A percentile compares a stretch with the other conserved stretches of the same genome.
Conservation (phyloP, 2,329 filamentous ascomycete genomes). For the Alternaria dauci region DNA sequence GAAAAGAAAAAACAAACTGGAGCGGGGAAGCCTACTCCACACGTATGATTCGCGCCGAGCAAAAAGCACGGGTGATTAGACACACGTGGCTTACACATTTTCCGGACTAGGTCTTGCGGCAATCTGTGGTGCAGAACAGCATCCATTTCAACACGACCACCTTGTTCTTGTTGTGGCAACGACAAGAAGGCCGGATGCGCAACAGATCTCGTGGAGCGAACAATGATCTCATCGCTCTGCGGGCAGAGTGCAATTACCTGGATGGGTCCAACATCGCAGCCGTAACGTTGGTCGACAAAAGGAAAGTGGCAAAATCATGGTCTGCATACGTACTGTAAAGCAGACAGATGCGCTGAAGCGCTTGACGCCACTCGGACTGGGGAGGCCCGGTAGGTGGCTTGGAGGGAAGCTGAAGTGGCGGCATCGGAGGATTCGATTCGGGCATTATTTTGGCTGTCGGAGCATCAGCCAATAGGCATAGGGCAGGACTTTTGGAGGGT, state of each 20-base stretch:
- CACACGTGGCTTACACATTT: not conserved
- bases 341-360: not conserved
- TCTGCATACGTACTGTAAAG: not conserved
- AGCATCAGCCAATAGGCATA: not conserved
- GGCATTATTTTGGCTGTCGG: fast-evolving
- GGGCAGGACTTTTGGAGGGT: not conserved
- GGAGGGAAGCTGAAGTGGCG: not conserved
- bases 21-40: not conserved
- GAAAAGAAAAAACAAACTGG: not conserved
- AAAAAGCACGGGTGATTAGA: not conserved
- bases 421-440: not conserved
- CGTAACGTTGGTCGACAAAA: not conserved
- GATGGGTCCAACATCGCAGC: not conserved
- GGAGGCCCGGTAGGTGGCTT: fast-evolving
- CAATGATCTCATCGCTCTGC: not conserved
- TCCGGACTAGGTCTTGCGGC: not conserved
- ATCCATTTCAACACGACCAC: not conserved
- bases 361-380: not conserved
- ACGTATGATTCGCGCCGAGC: not conserved
- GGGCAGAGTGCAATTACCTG: not conserved
- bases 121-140: not conserved
- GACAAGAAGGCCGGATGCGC: not conserved
- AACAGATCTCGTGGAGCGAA: not conserved
- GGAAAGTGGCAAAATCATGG: not conserved
- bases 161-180: not conserved